Evolutionary conservation across 2,329 filamentous ascomycete species (phyloP).

Genomic region (Trichoderma koningiopsis): DNA sequence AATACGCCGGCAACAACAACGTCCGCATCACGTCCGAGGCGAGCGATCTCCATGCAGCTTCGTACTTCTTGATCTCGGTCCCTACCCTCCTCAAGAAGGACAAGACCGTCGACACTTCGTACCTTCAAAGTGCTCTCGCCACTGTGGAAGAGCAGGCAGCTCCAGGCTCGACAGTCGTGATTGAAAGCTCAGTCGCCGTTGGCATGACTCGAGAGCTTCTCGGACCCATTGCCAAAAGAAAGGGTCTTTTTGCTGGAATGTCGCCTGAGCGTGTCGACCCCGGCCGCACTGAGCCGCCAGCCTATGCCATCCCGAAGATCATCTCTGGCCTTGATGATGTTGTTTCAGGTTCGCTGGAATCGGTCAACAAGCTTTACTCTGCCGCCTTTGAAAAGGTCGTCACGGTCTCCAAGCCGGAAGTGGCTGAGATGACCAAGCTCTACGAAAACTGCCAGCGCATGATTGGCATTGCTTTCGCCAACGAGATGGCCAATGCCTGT

Average conservation of each 20-base stretch:
- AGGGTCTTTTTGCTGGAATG: constrained; percentile 52
- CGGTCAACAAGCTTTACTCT: constrained; percentile 49
- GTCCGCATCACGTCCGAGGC: constrained; percentile 44
- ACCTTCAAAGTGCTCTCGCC: constrained; percentile 47
- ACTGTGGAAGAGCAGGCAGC: constrained; percentile 46
- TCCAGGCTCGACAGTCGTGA: constrained; percentile 50
- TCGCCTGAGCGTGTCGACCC: constrained; percentile 58
- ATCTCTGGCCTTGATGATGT: constrained; percentile 54
- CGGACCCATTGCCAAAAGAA: constrained; percentile 46
- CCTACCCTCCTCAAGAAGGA: constrained; percentile 53
- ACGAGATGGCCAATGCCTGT: constrained; percentile 60
- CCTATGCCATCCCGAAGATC: constrained; percentile 53
- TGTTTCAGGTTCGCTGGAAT: constrained; percentile 47
- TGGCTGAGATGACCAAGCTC: constrained; percentile 60
- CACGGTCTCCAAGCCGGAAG: constrained; percentile 54
- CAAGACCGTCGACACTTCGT: constrained; percentile 51
- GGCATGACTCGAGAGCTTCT: constrained; percentile 56
- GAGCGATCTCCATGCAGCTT: constrained; percentile 44
- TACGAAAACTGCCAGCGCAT: constrained; percentile 62
- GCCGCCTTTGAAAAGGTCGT: constrained; percentile 52
- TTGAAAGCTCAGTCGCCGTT: constrained; percentile 57
- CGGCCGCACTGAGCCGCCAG: constrained; percentile 46
- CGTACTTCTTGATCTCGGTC: constrained; percentile 57
- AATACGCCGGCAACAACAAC: constrained; percentile 34
- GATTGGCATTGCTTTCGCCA: constrained; percentile 56